Evolutionary conservation across 2,329 filamentous ascomycete species (phyloP).

Genomic region (Phyllosticta capitalensis): DNA sequence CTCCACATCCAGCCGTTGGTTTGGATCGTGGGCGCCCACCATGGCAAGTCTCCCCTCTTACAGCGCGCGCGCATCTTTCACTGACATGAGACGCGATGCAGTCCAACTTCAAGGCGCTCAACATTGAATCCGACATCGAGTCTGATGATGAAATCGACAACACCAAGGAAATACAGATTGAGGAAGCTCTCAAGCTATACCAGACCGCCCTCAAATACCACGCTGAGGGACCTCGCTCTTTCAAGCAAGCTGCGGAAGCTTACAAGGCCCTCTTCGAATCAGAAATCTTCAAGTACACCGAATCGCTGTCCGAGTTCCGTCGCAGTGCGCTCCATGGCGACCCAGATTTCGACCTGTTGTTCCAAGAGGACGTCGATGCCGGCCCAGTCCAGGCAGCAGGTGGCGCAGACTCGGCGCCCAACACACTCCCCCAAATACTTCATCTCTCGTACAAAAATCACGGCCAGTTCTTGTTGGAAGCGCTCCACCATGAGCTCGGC

Average conservation of each 20-base stretch:
- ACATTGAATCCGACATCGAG: slow-evolving; percentile 87
- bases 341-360: slow-evolving; percentile 32
- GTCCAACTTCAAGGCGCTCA: slow-evolving; percentile 71
- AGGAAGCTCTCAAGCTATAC: slow-evolving; percentile 92
- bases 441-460: slow-evolving; percentile 94
- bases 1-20: background rate
- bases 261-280: slow-evolving; percentile 81
- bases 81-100: slow-evolving; percentile 12
- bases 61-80: background rate
- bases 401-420: slow-evolving; percentile 64
- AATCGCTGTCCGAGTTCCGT: slow-evolving; percentile 76
- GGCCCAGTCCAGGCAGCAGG: slow-evolving; percentile 41
- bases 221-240: slow-evolving; percentile 70
- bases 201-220: slow-evolving; percentile 86
- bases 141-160: slow-evolving; percentile 87
- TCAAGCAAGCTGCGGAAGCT: slow-evolving; percentile 65
- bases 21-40: background rate
- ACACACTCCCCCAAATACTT: slow-evolving; percentile 76
- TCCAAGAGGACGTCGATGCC: slow-evolving; percentile 29
- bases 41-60: background rate
- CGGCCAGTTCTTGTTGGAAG: slow-evolving; percentile 83
- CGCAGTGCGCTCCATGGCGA: slow-evolving; percentile 50
- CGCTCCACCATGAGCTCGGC: slow-evolving; percentile 45
- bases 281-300: slow-evolving; percentile 87
- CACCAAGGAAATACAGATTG: slow-evolving; percentile 92